phyloP scores from a whole-genome alignment of 1,139 yeast genomes.

The Geotrichum klebahnii region DNA sequence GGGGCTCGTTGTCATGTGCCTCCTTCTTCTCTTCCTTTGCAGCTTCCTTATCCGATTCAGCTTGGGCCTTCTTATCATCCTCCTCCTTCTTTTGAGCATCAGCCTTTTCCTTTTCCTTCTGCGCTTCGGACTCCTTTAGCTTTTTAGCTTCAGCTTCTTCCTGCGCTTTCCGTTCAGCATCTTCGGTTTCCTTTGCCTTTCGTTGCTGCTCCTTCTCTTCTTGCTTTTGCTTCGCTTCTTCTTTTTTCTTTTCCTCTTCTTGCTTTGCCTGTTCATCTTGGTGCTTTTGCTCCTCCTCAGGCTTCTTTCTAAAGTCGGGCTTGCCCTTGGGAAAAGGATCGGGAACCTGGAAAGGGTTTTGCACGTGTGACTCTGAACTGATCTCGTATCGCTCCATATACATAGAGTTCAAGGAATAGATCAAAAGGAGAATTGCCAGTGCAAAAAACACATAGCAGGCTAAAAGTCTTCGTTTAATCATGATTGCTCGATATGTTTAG shows the following conservation, averaged over 20 bases:
- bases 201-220: background rate
- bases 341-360: constrained; percentile 18
- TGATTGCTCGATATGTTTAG: constrained; percentile 6
- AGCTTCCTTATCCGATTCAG: too few species aligned
- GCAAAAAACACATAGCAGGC: constrained; percentile 21
- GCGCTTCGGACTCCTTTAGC: constrained; percentile 33
- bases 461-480: constrained; percentile 22
- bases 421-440: constrained; percentile 16
- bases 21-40: constrained; percentile 11
- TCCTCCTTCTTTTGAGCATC: constrained; percentile 13
- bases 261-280: constrained; percentile 1
- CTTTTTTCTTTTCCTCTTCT: constrained; percentile 1
- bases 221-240: constrained; percentile 4
- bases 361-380: constrained; percentile 16
- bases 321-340: constrained; percentile 23
- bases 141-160: background rate
- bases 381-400: constrained; percentile 20
- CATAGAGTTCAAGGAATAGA: constrained; percentile 21
- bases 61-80: too few species aligned
- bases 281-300: constrained; percentile 17
- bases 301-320: constrained; percentile 21
- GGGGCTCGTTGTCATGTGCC: constrained; percentile 16
- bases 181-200: background rate
- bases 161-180: background rate
- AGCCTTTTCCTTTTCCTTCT: constrained; percentile 31